Conservation (phyloP, 495 filamentous ascomycete genomes). For the Penicillium psychrofluorescens region DNA sequence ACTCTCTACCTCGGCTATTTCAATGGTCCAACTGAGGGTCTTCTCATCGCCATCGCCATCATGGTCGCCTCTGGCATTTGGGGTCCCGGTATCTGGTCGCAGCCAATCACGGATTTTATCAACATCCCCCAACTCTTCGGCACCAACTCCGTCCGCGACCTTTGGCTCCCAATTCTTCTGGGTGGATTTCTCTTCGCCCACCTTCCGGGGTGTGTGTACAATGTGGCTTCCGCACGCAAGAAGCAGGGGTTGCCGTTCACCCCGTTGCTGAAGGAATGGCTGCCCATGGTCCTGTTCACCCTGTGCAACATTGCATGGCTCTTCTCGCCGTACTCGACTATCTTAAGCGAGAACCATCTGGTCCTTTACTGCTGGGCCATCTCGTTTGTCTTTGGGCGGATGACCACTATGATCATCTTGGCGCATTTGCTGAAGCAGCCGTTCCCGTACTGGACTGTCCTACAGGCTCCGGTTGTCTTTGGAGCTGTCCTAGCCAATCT, state of each 20-base stretch:
- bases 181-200: conserved; percentile 69
- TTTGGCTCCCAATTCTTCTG: conserved; percentile 78
- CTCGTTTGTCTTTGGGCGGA: conserved; percentile 95
- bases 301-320: conserved; percentile 72
- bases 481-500: conserved; percentile 81
- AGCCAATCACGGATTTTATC: conserved; percentile 58
- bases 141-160: conserved; percentile 64
- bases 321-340: conserved; percentile 72
- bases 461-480: conserved; percentile 76
- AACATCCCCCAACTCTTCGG: conserved; percentile 54
- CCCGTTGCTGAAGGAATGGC: conserved; percentile 91
- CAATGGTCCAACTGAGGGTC: conserved; percentile 95
- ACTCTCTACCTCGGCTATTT: conserved; percentile 94
- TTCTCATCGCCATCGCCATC: conserved; percentile 76
- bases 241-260: conserved; percentile 65
- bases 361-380: conserved; percentile 90
- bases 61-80: conserved; percentile 84
- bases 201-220: conserved; percentile 69
- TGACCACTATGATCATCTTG: conserved; percentile 99
- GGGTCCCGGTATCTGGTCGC: conserved; percentile 82
- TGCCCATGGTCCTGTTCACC: conserved; percentile 78
- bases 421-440: conserved; percentile 89
- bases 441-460: conserved; percentile 92
- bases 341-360: conserved; percentile 75
- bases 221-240: conserved; percentile 72